These are phyloP conservation scores for Nemania sp. DNA, from an alignment of 2,329 filamentous ascomycete species.

Conservation along the genomic window DNA sequence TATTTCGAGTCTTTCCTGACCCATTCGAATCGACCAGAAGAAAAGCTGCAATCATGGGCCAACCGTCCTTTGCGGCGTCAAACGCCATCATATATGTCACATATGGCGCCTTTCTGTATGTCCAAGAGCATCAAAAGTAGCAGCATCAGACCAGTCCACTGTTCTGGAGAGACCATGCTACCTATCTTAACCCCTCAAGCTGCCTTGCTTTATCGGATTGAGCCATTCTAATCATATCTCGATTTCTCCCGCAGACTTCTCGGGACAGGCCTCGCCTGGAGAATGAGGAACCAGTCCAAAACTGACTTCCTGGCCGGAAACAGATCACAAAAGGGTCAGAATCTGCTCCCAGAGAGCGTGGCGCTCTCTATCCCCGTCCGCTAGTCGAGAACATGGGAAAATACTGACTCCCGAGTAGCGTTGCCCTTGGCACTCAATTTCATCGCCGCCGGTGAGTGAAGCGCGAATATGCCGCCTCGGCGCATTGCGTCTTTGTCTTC, in stretches of 20 bases:
- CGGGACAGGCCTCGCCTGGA: conserved; percentile 64
- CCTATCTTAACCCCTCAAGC: background rate
- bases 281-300: conserved; percentile 66
- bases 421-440: conserved; percentile 85
- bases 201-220: background rate
- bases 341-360: conserved; percentile 26
- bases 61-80: conserved; percentile 74
- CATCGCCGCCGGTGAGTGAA: conserved; percentile 87
- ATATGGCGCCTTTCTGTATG: conserved; percentile 77
- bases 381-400: background rate
- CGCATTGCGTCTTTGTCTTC: conserved; percentile 39
- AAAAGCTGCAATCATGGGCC: conserved; percentile 61
- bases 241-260: conserved; percentile 54
- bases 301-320: conserved; percentile 75
- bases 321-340: conserved; percentile 81
- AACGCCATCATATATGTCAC: conserved; percentile 84
- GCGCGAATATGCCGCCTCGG: conserved; percentile 39
- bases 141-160: background rate
- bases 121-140: conserved; percentile 6
- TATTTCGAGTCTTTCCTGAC: background rate
- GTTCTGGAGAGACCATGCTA: background rate
- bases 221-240: conserved; percentile 14
- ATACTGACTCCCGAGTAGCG: conserved; percentile 57
- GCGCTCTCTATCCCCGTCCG: conserved; percentile 20
- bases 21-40: background rate